Evolutionary conservation across 345 rosid species (phyloP).

Genomic region (Aquilaria sinensis): DNA sequence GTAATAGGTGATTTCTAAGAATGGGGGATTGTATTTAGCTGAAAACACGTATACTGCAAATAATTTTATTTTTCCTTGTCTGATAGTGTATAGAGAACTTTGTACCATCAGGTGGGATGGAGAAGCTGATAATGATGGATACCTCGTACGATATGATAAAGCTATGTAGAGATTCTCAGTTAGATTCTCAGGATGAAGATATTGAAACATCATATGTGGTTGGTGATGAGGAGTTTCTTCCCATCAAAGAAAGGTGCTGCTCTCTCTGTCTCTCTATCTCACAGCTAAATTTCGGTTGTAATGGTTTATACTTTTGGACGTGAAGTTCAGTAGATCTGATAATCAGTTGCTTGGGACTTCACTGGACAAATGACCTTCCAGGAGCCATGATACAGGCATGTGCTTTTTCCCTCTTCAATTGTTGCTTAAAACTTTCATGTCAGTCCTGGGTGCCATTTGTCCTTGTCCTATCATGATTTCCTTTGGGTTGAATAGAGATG

Average conservation of each 20-base stretch:
- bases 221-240: conserved; percentile 93
- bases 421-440: neutral
- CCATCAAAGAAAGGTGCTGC: conserved; percentile 71
- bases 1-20: too few relatives aligned
- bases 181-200: conserved; percentile 24
- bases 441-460: neutral
- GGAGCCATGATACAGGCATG: conserved; percentile 96
- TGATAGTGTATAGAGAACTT: neutral
- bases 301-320: conserved; percentile 20
- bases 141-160: conserved; percentile 81
- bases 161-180: conserved; percentile 45
- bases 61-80: neutral
- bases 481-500: too few relatives aligned
- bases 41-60: neutral
- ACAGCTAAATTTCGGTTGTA: conserved; percentile 5
- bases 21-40: neutral
- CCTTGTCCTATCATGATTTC: too few relatives aligned
- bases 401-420: neutral
- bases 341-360: conserved; percentile 90
- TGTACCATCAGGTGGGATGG: conserved; percentile 58
- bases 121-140: conserved; percentile 93
- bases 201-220: conserved; percentile 65
- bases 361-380: conserved; percentile 99
- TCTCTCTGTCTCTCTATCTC: neutral
- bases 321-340: conserved; percentile 88